phyloP scores from a whole-genome alignment of 192 early-diverging fungal genomes.

The Dissophora globulifera region DNA sequence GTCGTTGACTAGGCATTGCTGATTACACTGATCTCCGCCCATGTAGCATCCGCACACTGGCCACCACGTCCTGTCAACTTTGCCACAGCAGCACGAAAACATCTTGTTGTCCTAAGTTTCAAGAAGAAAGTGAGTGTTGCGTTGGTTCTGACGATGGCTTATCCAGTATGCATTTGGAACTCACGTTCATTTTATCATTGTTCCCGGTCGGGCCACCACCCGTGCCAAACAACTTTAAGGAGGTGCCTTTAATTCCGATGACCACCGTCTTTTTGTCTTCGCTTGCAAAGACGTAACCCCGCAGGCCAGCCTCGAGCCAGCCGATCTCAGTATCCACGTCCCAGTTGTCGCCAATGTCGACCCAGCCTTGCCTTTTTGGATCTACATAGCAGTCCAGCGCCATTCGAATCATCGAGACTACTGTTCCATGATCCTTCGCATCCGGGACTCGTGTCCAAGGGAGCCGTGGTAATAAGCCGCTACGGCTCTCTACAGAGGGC shows the following conservation, averaged over 20 bases:
- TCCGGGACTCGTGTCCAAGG: conserved; percentile 67
- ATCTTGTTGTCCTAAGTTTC: conserved; percentile 89
- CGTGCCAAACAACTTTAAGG: conserved; percentile 32
- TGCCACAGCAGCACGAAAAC: conserved; percentile 96
- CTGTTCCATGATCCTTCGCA: conserved; percentile 71
- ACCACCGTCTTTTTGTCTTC: conserved; percentile 71
- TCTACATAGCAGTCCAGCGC: conserved; percentile 84
- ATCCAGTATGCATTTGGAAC: too few relatives aligned
- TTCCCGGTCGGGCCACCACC: conserved; percentile 74
- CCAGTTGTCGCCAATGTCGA: conserved; percentile 72
- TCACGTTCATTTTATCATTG: conserved; percentile 77
- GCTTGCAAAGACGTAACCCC: conserved; percentile 88
- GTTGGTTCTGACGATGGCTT: too few relatives aligned
- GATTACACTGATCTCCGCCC: conserved; percentile 64
- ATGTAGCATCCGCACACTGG: conserved; percentile 87
- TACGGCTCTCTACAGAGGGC: too few relatives aligned
- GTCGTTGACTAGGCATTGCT: conserved; percentile 63
- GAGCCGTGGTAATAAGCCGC: not conserved
- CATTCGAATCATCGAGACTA: conserved; percentile 82
- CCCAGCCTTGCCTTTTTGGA: conserved; percentile 65
- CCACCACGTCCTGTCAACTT: conserved; percentile 82
- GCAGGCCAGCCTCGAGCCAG: conserved; percentile 72
- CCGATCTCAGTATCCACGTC: conserved; percentile 59
- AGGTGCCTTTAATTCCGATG: conserved; percentile 89
- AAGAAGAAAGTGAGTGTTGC: too few relatives aligned